phyloP scores from a whole-genome alignment of 352 stramenopile genomes.

The Pythium guiyangense region DNA sequence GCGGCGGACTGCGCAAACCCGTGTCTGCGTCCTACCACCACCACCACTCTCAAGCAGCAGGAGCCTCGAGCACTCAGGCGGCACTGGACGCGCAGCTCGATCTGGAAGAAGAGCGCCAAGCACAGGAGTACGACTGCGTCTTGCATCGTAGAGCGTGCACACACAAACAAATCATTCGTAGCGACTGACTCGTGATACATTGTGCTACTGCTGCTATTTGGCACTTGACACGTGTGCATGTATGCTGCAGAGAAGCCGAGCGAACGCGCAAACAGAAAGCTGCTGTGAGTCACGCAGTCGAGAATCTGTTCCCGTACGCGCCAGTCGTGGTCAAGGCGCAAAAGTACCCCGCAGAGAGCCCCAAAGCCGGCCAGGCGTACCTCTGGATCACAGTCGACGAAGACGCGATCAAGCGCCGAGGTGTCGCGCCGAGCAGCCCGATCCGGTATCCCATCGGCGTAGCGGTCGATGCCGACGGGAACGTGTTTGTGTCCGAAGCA shows the following conservation, averaged over 20 bases:
- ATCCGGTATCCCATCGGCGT: conserved; percentile 66
- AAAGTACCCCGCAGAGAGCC: conserved; percentile 48
- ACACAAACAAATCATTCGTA: too few relatives aligned
- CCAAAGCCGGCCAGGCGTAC: conserved; percentile 60
- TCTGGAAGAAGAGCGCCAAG: conserved; percentile 49
- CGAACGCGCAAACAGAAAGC: conserved; percentile 39
- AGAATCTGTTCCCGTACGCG: conserved; percentile 76
- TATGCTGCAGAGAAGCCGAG: conserved; percentile 36
- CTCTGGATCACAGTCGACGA: conserved; percentile 79
- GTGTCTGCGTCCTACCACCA: conserved; percentile 11
- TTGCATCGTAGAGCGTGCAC: background rate
- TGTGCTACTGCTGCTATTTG: background rate
- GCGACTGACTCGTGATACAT: background rate
- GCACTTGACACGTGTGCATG: background rate
- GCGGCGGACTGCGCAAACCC: conserved; percentile 37
- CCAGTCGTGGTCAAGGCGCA: conserved; percentile 72
- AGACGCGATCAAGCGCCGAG: conserved; percentile 48
- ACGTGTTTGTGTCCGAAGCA: conserved; percentile 66
- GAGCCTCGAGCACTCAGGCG: conserved; percentile 12
- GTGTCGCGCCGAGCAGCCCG: conserved; percentile 25
- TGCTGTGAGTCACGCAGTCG: conserved; percentile 61
- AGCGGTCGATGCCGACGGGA: conserved; percentile 60
- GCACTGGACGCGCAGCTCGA: conserved; percentile 44
- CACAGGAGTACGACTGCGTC: conserved; percentile 27
- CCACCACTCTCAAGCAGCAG: conserved; percentile 18